These are phyloP conservation scores for Austroboletus festivus DNA, from an alignment of 768 basidiomycete genomes.

Conservation along the genomic window DNA sequence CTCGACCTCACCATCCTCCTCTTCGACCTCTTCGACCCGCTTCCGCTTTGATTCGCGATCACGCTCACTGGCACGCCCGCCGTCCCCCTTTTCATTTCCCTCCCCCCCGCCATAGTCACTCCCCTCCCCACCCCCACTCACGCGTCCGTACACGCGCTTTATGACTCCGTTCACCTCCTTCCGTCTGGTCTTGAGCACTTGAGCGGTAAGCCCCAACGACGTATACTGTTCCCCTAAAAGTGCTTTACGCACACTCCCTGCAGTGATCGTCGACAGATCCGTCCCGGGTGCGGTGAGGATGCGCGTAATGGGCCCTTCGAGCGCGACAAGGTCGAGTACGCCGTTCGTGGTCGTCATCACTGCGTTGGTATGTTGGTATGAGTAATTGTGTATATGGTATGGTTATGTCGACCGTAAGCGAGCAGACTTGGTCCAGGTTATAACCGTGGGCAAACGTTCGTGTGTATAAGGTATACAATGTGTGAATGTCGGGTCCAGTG, in stretches of 20 bases:
- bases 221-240: conserved; percentile 41
- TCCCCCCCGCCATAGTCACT: neutral
- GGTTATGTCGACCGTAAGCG: too few relatives aligned
- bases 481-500: too few relatives aligned
- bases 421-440: too few relatives aligned
- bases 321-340: conserved; percentile 43
- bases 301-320: conserved; percentile 59
- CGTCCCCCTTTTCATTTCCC: neutral
- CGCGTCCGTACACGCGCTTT: conserved; percentile 56
- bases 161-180: conserved; percentile 69
- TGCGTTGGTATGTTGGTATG: too few relatives aligned
- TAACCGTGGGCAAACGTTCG: too few relatives aligned
- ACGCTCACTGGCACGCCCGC: too few relatives aligned
- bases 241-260: conserved; percentile 84
- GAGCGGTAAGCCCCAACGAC: conserved; percentile 50
- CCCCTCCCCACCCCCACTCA: conserved; percentile 35
- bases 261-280: conserved; percentile 77
- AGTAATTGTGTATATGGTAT: too few relatives aligned
- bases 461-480: too few relatives aligned
- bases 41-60: conserved; percentile 30
- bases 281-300: conserved; percentile 76
- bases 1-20: too few relatives aligned
- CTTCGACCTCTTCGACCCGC: conserved; percentile 26
- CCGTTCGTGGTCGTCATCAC: neutral
- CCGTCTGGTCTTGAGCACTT: conserved; percentile 65